Base-by-base conservation (phyloP, 108 stramenopile species). In the Mayamaea pseudoterrestris region DNA sequence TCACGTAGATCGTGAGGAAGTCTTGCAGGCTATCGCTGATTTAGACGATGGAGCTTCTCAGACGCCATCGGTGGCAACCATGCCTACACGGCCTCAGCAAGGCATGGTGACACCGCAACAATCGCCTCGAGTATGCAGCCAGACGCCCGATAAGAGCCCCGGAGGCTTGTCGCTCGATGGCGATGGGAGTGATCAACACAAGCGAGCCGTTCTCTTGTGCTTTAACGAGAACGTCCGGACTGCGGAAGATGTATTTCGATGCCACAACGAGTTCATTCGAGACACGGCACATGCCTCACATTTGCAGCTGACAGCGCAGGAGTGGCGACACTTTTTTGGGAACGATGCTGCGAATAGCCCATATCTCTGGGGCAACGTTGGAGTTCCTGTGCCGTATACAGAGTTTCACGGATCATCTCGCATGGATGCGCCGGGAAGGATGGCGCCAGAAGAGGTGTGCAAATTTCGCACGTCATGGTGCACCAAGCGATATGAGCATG, bases 151-250 rank as follows among this genome's bases (percentile, higher is more conserved):
- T 13, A 49, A 44, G 26, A 53, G 39, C n/a, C 47, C 58, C 29
- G 56, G 39, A 2, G 47, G 32, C 30, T 28, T 37, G 30, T 30
- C 23, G 6, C 24, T 41, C 14, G 80, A 74, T 14, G 71, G 67
- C 18, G 78, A 76, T 50, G 77, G 64, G 35, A 54, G 39, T 14
- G 67, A 65, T 17, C n/a, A n/a, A n/a, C 45, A 57, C 40, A 90
- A 85, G 54, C 72, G 83, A 47, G 68, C 78, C 11, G 89, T 90
- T 11, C 65, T 90, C 22, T 66, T 90, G 31, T 90, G 89, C 57
- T 90, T 90, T 60, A 90, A 90, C 40, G 89, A 90, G 51, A 90
- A 85, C 45, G 74, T 90, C 48, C 76, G 83, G 23, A 84, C 74
- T 12, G 78, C 83, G 12, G 69, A 73, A 47, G 89, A 90, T 53